These are phyloP conservation scores for Pseudisothecium myosuroides DNA, from an alignment of 225 moss, liverwort and hornwort species.

Conservation along the genomic window DNA sequence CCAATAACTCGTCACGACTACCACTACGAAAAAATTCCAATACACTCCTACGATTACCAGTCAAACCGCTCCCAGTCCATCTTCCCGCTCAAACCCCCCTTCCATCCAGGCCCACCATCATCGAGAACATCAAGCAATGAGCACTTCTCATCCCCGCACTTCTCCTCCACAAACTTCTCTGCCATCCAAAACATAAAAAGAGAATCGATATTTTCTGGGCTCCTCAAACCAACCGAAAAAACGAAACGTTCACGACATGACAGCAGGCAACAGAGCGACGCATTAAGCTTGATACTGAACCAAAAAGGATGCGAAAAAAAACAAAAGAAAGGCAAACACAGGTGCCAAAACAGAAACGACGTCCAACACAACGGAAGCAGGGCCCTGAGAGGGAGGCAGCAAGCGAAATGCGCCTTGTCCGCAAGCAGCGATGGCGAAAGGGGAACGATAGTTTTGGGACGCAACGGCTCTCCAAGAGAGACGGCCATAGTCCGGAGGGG, in stretches of 20 bases:
- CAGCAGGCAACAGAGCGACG: background rate
- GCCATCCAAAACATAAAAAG: background rate
- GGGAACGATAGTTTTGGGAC: conserved; percentile 8
- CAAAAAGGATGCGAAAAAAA: background rate
- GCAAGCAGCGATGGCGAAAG: background rate
- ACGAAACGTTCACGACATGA: background rate
- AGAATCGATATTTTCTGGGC: background rate
- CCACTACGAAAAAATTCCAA: background rate
- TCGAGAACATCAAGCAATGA: background rate
- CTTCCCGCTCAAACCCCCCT: conserved; percentile 7
- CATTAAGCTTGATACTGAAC: background rate
- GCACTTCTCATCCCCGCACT: background rate
- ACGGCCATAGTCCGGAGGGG: background rate
- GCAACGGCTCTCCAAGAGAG: conserved; percentile 21
- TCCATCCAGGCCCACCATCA: background rate
- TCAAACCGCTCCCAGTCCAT: background rate
- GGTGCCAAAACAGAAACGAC: background rate
- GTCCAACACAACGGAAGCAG: background rate
- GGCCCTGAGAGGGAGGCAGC: background rate
- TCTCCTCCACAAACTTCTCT: background rate
- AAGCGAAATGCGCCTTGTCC: background rate
- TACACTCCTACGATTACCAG: background rate
- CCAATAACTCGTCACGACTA: background rate
- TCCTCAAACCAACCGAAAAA: background rate
- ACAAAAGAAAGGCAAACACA: background rate